These are phyloP conservation scores for Amyloporia xantha DNA, from an alignment of 768 basidiomycete species.

Conservation along the genomic window DNA sequence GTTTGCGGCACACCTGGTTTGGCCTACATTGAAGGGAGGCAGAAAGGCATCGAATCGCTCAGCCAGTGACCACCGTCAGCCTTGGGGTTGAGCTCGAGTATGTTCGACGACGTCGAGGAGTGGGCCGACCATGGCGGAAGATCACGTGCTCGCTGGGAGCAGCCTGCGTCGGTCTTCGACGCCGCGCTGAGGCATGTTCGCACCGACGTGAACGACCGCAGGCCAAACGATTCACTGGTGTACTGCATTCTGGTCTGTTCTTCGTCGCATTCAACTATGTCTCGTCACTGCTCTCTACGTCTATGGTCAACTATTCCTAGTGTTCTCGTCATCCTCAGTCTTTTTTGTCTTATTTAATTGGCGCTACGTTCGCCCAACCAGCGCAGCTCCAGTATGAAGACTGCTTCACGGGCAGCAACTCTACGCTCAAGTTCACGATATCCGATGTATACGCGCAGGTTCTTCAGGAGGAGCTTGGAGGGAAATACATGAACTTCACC, in stretches of 20 bases:
- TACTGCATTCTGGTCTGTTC: background rate
- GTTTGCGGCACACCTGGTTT: too few relatives aligned
- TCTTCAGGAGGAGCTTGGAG: conserved; percentile 30
- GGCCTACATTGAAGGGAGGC: background rate
- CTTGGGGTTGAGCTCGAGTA: background rate
- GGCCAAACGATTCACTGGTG: background rate
- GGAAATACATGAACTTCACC: conserved; percentile 58
- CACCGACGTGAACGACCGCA: background rate
- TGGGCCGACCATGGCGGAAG: too few relatives aligned
- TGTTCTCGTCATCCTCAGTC: conserved; percentile 13
- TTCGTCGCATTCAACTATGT: conserved; percentile 8
- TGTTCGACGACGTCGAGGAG: background rate
- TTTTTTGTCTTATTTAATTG: conserved; percentile 11
- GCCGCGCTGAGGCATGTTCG: conserved; percentile 2
- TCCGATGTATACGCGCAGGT: conserved; percentile 71
- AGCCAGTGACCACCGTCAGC: background rate
- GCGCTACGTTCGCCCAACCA: conserved; percentile 37
- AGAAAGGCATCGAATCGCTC: background rate
- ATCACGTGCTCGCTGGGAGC: background rate
- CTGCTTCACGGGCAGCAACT: conserved; percentile 51
- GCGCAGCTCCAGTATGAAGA: conserved; percentile 58
- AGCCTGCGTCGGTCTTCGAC: background rate
- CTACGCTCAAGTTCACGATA: conserved; percentile 54
- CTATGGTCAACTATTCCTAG: conserved; percentile 12
- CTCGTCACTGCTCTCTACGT: conserved; percentile 3